These are phyloP conservation scores for Cajanus cajan DNA, from an alignment of 306 rosid genomes.

Conservation along the genomic window DNA sequence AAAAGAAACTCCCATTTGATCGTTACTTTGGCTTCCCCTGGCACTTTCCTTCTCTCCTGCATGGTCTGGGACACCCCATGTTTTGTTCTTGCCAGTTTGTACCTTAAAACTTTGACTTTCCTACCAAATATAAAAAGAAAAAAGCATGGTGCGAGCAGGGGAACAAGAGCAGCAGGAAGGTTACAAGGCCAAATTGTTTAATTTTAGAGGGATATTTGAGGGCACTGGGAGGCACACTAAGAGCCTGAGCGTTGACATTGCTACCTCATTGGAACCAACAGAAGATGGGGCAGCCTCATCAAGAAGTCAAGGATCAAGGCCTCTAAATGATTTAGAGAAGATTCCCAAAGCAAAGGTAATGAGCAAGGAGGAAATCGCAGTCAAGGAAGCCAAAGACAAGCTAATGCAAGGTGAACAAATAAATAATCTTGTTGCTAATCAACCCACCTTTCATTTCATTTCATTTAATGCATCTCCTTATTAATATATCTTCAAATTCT, in stretches of 20 bases:
- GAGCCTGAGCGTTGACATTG: slow-evolving; percentile 60
- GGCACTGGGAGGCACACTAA: slow-evolving; percentile 44
- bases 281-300: slow-evolving; percentile 43
- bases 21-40: slow-evolving; percentile 30
- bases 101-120: slow-evolving; percentile 21
- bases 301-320: slow-evolving; percentile 48
- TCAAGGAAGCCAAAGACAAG: slow-evolving; percentile 52
- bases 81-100: slow-evolving; percentile 46
- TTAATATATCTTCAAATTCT: neutral
- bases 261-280: neutral
- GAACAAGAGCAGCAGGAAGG: slow-evolving; percentile 51
- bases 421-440: neutral
- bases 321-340: slow-evolving; percentile 22
- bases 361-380: slow-evolving; percentile 47
- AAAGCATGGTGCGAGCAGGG: slow-evolving; percentile 47
- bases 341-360: slow-evolving; percentile 32
- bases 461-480: neutral
- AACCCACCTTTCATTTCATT: neutral
- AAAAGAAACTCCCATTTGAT: slow-evolving; percentile 4
- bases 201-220: slow-evolving; percentile 45
- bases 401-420: slow-evolving; percentile 46
- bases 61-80: slow-evolving; percentile 43
- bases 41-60: slow-evolving; percentile 17
- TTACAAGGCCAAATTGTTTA: slow-evolving; percentile 40
- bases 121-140: neutral